A percentile compares a stretch with the other conserved stretches of the same genome.
These are phyloP conservation scores for Spirogloea muscicola DNA, from an alignment of 139 green algal species.

Conservation along the genomic window DNA sequence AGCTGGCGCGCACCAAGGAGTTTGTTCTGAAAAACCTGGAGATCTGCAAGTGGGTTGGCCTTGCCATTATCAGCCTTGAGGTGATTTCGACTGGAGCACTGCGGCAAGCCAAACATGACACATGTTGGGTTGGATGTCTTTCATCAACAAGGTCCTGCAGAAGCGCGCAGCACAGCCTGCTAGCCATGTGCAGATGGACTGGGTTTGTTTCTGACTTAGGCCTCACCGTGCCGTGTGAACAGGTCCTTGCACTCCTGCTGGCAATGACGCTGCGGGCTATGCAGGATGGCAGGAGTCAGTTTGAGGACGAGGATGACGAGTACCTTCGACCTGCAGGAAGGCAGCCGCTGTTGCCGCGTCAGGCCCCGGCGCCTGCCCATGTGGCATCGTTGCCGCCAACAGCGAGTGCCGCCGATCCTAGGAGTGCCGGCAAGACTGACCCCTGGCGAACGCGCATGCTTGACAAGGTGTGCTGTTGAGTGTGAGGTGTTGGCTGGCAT, in stretches of 20 bases:
- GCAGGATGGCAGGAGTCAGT: neutral
- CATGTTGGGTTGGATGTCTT: too few relatives aligned
- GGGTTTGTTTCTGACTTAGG: too few relatives aligned
- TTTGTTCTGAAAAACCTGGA: slow-evolving; percentile 5
- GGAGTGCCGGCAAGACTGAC: neutral
- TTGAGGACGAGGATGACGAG: neutral
- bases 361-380: too few relatives aligned
- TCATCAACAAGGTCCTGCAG: too few relatives aligned
- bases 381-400: too few relatives aligned
- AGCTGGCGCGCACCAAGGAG: slow-evolving; percentile 1
- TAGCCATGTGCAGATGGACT: too few relatives aligned
- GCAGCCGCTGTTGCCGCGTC: too few relatives aligned
- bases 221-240: too few relatives aligned
- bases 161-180: too few relatives aligned
- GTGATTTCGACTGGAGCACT: too few relatives aligned
- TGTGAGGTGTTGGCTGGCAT: neutral
- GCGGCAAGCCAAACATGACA: too few relatives aligned
- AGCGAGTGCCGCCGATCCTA: neutral
- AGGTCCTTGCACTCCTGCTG: slow-evolving; percentile 12
- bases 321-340: neutral
- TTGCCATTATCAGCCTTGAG: slow-evolving; percentile 4
- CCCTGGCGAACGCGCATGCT: slow-evolving; percentile 10
- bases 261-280: slow-evolving; percentile 5
- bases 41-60: slow-evolving; percentile 11
- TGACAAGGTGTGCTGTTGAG: neutral